These are phyloP conservation scores for Aurinia saxatilis DNA, from an alignment of 345 rosid species.

Conservation along the genomic window DNA sequence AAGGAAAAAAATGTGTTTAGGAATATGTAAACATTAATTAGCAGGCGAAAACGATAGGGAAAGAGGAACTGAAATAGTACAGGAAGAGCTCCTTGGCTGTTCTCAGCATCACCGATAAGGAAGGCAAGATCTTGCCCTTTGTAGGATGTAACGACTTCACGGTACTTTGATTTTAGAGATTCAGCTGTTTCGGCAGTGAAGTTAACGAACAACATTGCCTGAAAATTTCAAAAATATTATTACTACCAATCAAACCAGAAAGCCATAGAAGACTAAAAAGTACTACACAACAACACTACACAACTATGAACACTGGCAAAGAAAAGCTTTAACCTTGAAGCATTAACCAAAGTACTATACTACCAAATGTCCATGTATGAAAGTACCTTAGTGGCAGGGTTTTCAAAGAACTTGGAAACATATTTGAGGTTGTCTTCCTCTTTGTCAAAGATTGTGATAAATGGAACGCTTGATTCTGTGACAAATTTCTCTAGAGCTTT, in stretches of 20 bases:
- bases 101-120: conserved; percentile 85
- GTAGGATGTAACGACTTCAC: conserved; percentile 62
- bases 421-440: conserved; percentile 76
- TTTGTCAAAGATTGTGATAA: conserved; percentile 59
- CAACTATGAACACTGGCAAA: too few relatives aligned
- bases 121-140: conserved; percentile 64
- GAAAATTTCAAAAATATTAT: background rate
- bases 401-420: conserved; percentile 70
- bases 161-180: conserved; percentile 55
- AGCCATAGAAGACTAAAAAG: too few relatives aligned
- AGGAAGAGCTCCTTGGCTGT: conserved; percentile 83
- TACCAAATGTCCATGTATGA: too few relatives aligned
- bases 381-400: conserved; percentile 72
- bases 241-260: conserved; percentile 1
- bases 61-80: conserved; percentile 29
- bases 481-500: conserved; percentile 78
- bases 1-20: background rate
- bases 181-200: conserved; percentile 50
- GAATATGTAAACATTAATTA: background rate
- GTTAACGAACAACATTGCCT: conserved; percentile 92
- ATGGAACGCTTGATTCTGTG: conserved; percentile 65
- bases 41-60: background rate
- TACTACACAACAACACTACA: background rate
- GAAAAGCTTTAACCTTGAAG: too few relatives aligned
- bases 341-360: background rate